phyloP scores from a whole-genome alignment of 495 filamentous ascomycete genomes.

The Cairneyella variabilis region DNA sequence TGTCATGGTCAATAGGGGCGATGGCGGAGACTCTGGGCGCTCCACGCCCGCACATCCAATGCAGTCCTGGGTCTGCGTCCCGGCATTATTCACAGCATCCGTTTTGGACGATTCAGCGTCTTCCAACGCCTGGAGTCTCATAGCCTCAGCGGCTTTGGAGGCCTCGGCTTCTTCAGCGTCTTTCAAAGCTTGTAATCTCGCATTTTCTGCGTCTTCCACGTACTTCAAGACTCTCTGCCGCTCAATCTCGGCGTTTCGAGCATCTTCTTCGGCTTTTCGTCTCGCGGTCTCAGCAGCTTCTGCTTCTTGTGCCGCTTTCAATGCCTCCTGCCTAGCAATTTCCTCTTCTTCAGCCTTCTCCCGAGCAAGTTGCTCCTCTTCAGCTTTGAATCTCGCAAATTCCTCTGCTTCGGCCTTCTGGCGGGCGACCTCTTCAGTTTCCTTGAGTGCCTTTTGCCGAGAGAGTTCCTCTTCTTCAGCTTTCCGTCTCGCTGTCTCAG shows the following conservation, averaged over 20 bases:
- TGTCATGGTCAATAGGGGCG: too few species aligned
- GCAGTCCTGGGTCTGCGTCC: too few species aligned
- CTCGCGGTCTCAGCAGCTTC: neutral
- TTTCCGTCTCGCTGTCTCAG: constrained; percentile 7
- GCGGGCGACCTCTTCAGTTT: neutral
- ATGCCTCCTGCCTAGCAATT: neutral
- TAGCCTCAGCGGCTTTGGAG: too few species aligned
- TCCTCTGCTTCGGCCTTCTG: neutral
- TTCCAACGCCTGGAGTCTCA: neutral
- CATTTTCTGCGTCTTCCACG: constrained; percentile 4
- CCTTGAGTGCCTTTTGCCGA: neutral
- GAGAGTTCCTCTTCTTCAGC: constrained; percentile 3
- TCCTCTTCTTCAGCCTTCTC: constrained; percentile 5
- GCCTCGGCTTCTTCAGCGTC: neutral
- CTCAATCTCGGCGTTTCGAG: neutral
- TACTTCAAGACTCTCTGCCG: neutral
- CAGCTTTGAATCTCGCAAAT: neutral
- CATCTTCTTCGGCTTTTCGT: neutral
- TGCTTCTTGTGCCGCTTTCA: neutral
- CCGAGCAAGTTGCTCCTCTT: too few species aligned
- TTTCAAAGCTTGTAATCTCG: neutral
- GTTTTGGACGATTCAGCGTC: neutral
- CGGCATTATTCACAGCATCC: too few species aligned
- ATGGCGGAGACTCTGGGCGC: too few species aligned
- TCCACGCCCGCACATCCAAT: too few species aligned